Evolutionary conservation across 805 yeast genomes (phyloP), one percentile per base, ranked within the genome.

Genomic region (Dipodascus albidus): DNA sequence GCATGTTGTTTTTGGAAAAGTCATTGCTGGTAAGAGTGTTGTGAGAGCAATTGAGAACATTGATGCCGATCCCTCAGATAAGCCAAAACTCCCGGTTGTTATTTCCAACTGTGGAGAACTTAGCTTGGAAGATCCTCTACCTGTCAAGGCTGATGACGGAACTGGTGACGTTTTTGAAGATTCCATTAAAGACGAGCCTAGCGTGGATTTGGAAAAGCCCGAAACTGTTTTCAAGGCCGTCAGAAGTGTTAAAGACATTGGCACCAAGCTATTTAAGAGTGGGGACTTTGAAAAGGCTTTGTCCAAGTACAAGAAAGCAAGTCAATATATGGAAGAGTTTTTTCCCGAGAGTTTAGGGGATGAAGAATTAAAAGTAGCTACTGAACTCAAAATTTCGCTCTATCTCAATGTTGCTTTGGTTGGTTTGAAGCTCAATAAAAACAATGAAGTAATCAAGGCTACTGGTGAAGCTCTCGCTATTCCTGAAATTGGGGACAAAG

Each of bases 1-100:
- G 68, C 99, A 93, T 67, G 97, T 90, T 52, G 98, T 93, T 2
- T 93, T 93, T 67, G 99, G 99, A 58, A 81, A 85, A 67, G 89
- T 93, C 41, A 70, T 91, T 50, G 79, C 59, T 49, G 97, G 97
- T 44, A 90, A 87, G 67, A 80, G 88, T 4, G 68, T 87, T 27
- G 89, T 87, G 6, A 81, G 96, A 59, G 74, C 77, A 54, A 75
- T 93, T 56, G 99, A 93, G 69, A 76, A 80, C 62, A 71, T 75
- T 41, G 79, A 79, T 56, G 87, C 88, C 23, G 83, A 75, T 44
- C 71, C 73, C 2, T 74, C 71, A 44, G 97, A 91, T 66, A 79
- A 75, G 62, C 99, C 99, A 23, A 62, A 69, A 4, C 70, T 73
- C 41, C 86, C 82, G 44, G 87, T 90, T 66, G 75, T 78, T 31